phyloP scores from a whole-genome alignment of 2,329 filamentous ascomycete species.

The Endothia cerciana region DNA sequence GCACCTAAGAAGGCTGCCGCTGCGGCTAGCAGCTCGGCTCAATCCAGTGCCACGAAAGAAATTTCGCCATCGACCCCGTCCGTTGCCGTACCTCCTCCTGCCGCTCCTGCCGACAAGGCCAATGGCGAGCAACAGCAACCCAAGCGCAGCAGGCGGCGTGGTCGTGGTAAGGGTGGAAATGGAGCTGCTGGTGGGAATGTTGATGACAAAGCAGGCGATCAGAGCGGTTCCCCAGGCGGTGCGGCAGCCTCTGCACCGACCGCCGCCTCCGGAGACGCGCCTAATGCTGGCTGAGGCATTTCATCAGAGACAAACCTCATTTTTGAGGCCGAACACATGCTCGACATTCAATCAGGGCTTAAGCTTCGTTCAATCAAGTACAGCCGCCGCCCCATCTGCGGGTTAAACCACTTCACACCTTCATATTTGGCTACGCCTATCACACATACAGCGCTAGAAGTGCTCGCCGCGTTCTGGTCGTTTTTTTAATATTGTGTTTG shows the following conservation, averaged over 20 bases:
- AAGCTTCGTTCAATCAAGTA: not conserved
- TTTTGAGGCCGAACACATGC: not conserved
- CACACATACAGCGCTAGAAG: not conserved
- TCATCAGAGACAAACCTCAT: not conserved
- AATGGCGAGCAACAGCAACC: constrained; percentile 25
- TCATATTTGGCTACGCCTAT: not conserved
- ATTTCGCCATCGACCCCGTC: constrained; percentile 8
- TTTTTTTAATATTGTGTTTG: not conserved
- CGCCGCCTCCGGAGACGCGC: constrained; percentile 8
- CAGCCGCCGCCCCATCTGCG: not conserved
- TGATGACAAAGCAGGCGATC: constrained; percentile 21
- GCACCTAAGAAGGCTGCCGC: constrained; percentile 36
- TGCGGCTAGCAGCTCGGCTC: constrained; percentile 8
- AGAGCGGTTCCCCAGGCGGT: constrained; percentile 8
- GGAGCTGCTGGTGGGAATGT: constrained; percentile 14
- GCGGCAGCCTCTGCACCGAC: constrained; percentile 13
- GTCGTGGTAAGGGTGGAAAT: constrained; percentile 28
- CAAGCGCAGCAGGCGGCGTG: constrained; percentile 28
- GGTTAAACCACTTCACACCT: not conserved
- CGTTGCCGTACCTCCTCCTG: not conserved
- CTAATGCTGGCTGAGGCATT: constrained; percentile 22
- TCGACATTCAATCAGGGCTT: not conserved
- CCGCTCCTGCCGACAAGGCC: constrained; percentile 23
- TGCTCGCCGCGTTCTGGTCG: not conserved
- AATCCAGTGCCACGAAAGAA: constrained; percentile 10